Evolutionary conservation across 768 basidiomycete species (phyloP).

Genomic region (Hortiboletus campestris): DNA sequence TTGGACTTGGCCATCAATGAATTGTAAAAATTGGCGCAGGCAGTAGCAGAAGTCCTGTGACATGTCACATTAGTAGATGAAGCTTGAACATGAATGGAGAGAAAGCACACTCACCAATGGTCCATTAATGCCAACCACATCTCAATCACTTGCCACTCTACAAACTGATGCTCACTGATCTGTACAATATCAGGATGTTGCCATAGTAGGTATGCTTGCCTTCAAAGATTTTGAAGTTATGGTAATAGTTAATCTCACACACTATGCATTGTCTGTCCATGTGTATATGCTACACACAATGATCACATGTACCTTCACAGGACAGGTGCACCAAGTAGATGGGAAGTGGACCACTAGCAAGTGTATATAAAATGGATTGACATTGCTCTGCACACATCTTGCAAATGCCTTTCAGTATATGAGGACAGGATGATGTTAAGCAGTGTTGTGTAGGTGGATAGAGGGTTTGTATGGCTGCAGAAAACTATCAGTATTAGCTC

Average conservation of each 20-base stretch:
- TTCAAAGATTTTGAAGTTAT: constrained; percentile 3
- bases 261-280: not conserved
- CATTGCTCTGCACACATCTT: constrained; percentile 5
- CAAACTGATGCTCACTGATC: not conserved
- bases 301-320: not conserved
- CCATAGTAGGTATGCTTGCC: not conserved
- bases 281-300: not conserved
- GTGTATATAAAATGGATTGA: not conserved
- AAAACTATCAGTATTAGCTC: not conserved
- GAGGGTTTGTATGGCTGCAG: not conserved
- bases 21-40: not conserved
- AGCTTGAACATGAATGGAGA: too few species aligned
- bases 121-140: not conserved
- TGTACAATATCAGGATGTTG: not conserved
- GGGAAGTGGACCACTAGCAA: not conserved
- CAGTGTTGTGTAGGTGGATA: not conserved
- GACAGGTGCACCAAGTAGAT: not conserved
- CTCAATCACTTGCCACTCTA: not conserved
- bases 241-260: not conserved
- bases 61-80: not conserved
- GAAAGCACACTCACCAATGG: not conserved
- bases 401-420: not conserved
- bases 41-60: not conserved
- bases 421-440: not conserved
- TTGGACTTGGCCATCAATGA: not conserved